Base-by-base conservation (phyloP, 352 stramenopile species). In the Aphanomyces cochlioides region DNA sequence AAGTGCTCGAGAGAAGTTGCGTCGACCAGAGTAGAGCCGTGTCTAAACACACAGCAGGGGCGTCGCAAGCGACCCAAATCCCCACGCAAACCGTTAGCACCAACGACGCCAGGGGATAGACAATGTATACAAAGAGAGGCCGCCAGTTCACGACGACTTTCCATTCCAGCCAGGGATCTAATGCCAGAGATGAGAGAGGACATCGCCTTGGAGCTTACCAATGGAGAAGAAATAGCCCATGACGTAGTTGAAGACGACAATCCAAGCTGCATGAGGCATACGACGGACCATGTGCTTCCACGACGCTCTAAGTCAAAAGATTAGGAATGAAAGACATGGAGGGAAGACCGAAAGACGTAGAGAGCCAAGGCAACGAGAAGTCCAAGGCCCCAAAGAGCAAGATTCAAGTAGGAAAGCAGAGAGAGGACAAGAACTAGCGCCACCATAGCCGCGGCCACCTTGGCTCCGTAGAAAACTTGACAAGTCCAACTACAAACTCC, bases 201-300 rank as follows among this genome's bases (percentile, higher is more conserved):
- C 75, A 81, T 0, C 21, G n/a, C 21, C 43, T 41, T 15, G 50
- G n/a, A 67, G 7, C 58, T 19, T 48, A 64, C 34, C 53, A 19
- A 53, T 21, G 8, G 41, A 19, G 5, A 61, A 37, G 17, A 61
- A 13, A 17, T 37, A 61, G 28, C 54, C 54, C 13, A 61, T 37
- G 17, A 1, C 13, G 43, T 47, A 66, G 73, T 93, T 93, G 73
- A 89, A 90, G 37, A 75, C 80, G 69, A 90, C 88, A 45, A 92
- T 80, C n/a, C 90, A 71, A 5, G 85, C 73, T 56, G 91, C 57
- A 38, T 89, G 76, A 21, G 86, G 86, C 8, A 89, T 69, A 2
- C 86, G 79, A 36, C 90, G 80, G 17, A 92, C 65, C 84, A 93
- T 92, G 74, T 90, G 90, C 74, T 90, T 79, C 86, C 86, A 93